These are phyloP conservation scores for Orobanche coerulescens DNA, from an alignment of 257 asterid species.

Conservation along the genomic window DNA sequence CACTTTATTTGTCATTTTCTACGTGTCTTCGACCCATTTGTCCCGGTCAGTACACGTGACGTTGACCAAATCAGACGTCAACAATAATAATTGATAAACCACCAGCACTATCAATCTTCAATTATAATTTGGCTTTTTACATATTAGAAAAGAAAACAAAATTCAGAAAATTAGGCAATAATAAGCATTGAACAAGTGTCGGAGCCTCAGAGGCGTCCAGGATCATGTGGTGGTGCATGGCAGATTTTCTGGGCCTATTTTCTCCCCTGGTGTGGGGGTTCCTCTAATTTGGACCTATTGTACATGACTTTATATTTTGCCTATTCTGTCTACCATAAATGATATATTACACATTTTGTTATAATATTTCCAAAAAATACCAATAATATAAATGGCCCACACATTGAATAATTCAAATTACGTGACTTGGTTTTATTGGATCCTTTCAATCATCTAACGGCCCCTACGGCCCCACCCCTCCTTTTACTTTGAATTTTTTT, in stretches of 20 bases:
- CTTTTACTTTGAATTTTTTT: too few species aligned
- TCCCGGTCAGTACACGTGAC: too few species aligned
- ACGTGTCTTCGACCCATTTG: too few species aligned
- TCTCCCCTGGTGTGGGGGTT: conserved; percentile 1
- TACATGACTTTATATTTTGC: not conserved
- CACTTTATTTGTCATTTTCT: too few species aligned
- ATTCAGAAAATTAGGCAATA: not conserved
- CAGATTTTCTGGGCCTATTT: not conserved
- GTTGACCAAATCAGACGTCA: too few species aligned
- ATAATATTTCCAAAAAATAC: conserved; percentile 11
- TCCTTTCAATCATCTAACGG: too few species aligned
- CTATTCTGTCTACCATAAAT: not conserved
- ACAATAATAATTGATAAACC: too few species aligned
- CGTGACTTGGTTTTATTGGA: too few species aligned
- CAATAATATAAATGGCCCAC: not conserved
- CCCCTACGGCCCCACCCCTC: too few species aligned
- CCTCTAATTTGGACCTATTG: not conserved
- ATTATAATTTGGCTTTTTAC: not conserved
- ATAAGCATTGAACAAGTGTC: not conserved
- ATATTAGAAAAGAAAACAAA: not conserved
- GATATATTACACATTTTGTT: not conserved
- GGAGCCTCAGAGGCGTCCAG: conserved; percentile 9
- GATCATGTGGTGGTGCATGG: conserved; percentile 18
- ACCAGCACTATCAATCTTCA: too few species aligned
- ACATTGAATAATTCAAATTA: not conserved